Percentiles rank a stretch among this genome's conserved stretches.
These are phyloP conservation scores for Cyberlindnera maclurae DNA, from an alignment of 805 yeast species.

Conservation along the genomic window DNA sequence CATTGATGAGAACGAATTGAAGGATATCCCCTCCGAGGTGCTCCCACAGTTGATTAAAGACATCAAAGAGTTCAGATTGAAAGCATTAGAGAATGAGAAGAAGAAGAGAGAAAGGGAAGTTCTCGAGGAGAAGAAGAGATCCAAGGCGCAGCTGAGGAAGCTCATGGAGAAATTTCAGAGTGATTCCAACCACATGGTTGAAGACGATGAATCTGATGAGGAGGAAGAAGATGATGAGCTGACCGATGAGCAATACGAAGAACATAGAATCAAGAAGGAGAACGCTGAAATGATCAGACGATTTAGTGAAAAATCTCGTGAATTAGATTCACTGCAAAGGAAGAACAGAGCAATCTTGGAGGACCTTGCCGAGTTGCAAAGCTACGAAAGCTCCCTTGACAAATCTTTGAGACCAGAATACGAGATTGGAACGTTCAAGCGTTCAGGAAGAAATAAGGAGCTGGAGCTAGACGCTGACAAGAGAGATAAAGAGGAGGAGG, in stretches of 20 bases:
- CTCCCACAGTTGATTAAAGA: constrained; percentile 45
- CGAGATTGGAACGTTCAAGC: constrained; percentile 13
- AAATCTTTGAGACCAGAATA: constrained; percentile 22
- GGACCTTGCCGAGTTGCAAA: constrained; percentile 19
- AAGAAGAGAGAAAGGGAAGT: constrained; percentile 42
- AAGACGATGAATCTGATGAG: constrained; percentile 19
- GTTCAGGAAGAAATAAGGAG: constrained; percentile 16
- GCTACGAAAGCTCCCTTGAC: constrained; percentile 33
- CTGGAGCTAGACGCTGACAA: constrained; percentile 39
- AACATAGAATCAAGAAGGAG: constrained; percentile 22
- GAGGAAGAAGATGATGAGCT: constrained; percentile 22
- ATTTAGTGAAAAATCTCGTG: constrained; percentile 16
- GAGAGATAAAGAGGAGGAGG: constrained; percentile 32
- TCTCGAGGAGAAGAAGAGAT: constrained; percentile 40
- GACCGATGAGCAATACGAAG: constrained; percentile 29
- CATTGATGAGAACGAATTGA: constrained; percentile 49
- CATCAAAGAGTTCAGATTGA: constrained; percentile 49
- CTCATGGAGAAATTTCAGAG: constrained; percentile 35
- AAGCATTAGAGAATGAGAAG: constrained; percentile 45
- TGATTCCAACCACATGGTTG: constrained; percentile 14
- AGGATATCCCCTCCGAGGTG: constrained; percentile 49
- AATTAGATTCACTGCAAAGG: constrained; percentile 9
- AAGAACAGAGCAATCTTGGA: constrained; percentile 16
- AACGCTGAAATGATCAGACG: constrained; percentile 14
- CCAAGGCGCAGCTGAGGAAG: constrained; percentile 40